Base-by-base conservation (phyloP, 352 stramenopile species). In the Pythium oligandrum region DNA sequence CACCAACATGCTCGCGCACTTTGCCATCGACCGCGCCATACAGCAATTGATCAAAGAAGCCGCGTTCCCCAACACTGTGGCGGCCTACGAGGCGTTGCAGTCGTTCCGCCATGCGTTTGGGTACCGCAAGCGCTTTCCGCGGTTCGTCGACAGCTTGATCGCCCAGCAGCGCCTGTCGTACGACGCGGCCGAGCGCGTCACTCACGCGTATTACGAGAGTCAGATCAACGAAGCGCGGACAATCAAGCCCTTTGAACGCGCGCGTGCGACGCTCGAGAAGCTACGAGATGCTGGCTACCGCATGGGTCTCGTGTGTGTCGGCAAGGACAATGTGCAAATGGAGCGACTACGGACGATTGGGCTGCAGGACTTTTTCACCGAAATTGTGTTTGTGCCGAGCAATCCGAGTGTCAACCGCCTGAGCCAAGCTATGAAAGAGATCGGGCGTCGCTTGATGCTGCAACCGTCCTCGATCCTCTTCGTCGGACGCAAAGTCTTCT, bases 401-500 rank as follows among this genome's bases (percentile, higher is more conserved):
- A 89, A 93, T 47, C 75, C 79, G 51, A 85, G 49, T 44, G 63
- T 86, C 42, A 57, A 59, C 10, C 73, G 86, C 51, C 63, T 94
- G n/a, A 74, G 69, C 6, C 79, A 70, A 31, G 76, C 77, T 1
- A 90, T 94, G 83, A 87, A 88, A 52, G 72, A 88, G 40, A 76
- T 92, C 5, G 53, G 67, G 0, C 68, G 75, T 1, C 62, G 77
- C 12, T 47, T 94, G 11, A 75, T 88, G 47, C 57, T 92, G 26
- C 70, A 81, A 51, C 57, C 79, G 40, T 94, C 83, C 11, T 78
- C 75, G n/a, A 71, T 94, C 34, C 71, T 89, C 31, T 91, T 94
- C 35, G 79, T 94, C 36, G 83, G 83, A 2, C 76, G 82, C 46
- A 91, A 91, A 53, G 78, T 85, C 8, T 94, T 94, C 53, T 91